Conservation (phyloP, 1,284 basidiomycete genomes). For the Austropuccinia psidii region DNA sequence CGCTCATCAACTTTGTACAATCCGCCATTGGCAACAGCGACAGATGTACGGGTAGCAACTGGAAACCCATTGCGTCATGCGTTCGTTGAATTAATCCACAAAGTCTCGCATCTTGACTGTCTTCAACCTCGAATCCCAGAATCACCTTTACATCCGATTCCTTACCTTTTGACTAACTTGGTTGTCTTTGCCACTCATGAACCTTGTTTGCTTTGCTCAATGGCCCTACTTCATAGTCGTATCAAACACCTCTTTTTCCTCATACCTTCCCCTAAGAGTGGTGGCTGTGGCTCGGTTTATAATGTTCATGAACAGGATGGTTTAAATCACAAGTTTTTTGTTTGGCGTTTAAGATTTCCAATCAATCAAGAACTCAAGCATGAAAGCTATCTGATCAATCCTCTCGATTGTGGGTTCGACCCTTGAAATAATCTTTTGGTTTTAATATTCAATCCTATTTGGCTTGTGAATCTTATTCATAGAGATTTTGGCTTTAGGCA, state of each 20-base stretch:
- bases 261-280: conserved; percentile 58
- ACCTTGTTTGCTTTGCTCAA: conserved; percentile 89
- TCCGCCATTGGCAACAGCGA: conserved; percentile 49
- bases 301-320: conserved; percentile 18
- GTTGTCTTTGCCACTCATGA: conserved; percentile 83
- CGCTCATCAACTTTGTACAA: not conserved
- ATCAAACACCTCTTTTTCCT: conserved; percentile 75
- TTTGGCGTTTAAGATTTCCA: conserved; percentile 9
- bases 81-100: conserved; percentile 64
- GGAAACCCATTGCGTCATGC: conserved; percentile 74
- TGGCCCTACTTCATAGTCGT: conserved; percentile 83
- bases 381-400: too few relatives aligned
- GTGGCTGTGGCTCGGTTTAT: conserved; percentile 33
- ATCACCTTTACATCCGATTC: conserved; percentile 37
- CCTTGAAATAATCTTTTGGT: too few relatives aligned
- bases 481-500: too few relatives aligned
- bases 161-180: conserved; percentile 72
- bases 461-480: too few relatives aligned
- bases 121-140: conserved; percentile 17
- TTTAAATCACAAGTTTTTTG: conserved; percentile 31
- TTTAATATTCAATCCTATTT: too few relatives aligned
- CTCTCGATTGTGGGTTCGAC: too few relatives aligned
- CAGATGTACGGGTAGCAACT: conserved; percentile 63
- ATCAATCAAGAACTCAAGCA: too few relatives aligned
- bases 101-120: conserved; percentile 49